phyloP scores from a whole-genome alignment of 1,139 yeast genomes.

The Wickerhamiella pararugosa region DNA sequence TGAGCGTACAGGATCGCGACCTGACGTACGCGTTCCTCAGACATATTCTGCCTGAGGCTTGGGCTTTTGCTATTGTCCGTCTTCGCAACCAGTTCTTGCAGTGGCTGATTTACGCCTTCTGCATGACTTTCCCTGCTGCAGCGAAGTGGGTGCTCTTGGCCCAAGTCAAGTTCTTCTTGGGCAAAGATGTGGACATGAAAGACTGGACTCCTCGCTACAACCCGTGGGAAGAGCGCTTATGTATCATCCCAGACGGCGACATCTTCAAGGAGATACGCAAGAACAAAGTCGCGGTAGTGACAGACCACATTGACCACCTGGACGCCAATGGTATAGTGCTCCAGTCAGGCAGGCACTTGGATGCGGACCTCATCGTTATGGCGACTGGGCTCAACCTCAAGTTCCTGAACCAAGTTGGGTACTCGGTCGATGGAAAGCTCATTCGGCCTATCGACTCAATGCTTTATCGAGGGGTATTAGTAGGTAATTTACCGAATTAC shows the following conservation, averaged over 20 bases:
- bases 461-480: conserved; percentile 2
- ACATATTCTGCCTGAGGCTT: neutral
- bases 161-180: conserved; percentile 4
- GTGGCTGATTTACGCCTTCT: conserved; percentile 1
- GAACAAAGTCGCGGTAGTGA: conserved; percentile 1
- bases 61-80: conserved; percentile 2
- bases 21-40: conserved; percentile 1
- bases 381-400: conserved; percentile 2
- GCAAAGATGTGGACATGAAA: neutral
- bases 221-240: conserved; percentile 7
- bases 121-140: conserved; percentile 1
- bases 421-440: neutral
- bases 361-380: conserved; percentile 5
- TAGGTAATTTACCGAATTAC: conserved; percentile 1
- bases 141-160: neutral
- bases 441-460: neutral
- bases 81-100: conserved; percentile 2
- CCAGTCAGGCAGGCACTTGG: conserved; percentile 5
- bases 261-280: conserved; percentile 1
- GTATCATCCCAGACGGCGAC: conserved; percentile 5
- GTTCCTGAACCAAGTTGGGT: neutral
- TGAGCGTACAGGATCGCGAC: conserved; percentile 1
- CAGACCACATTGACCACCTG: conserved; percentile 3
- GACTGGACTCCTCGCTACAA: conserved; percentile 4
- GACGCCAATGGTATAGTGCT: conserved; percentile 5